A percentile compares a stretch with the other conserved stretches of the same genome.
Conservation (phyloP, 148 eudicot genomes). For the Bassia scoparia region DNA sequence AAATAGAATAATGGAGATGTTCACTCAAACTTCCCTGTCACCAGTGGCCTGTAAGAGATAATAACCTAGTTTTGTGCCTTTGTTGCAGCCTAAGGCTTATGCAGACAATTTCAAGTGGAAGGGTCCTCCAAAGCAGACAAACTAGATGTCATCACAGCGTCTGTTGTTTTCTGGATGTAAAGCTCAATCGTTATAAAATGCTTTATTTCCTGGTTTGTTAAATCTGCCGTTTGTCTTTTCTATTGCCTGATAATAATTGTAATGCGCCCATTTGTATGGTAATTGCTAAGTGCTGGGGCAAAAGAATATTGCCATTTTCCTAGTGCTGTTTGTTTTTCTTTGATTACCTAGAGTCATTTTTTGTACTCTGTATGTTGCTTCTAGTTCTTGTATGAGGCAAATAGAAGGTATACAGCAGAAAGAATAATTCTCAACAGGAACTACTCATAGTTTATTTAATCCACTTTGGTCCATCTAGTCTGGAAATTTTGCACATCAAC, state of each 20-base stretch:
- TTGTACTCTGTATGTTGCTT: neutral
- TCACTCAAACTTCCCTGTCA: neutral
- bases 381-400: neutral
- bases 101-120: conserved; percentile 65
- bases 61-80: neutral
- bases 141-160: conserved; percentile 8
- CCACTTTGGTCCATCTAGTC: too few species aligned
- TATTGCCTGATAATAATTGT: conserved; percentile 26
- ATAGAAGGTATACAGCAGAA: neutral
- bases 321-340: neutral
- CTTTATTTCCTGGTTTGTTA: conserved; percentile 11
- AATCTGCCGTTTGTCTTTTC: conserved; percentile 5
- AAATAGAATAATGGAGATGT: neutral
- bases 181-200: conserved; percentile 19
- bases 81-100: conserved; percentile 49
- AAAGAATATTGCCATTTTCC: conserved; percentile 8
- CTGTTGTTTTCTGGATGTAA: conserved; percentile 17
- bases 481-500: too few species aligned
- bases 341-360: neutral
- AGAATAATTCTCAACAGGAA: too few species aligned
- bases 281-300: conserved; percentile 3
- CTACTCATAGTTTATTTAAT: too few species aligned
- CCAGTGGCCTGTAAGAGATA: neutral
- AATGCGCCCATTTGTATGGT: conserved; percentile 6
- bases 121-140: conserved; percentile 41